Base-by-base conservation (phyloP, 202 grass and related monocot genomes). In the Brachypodium distachyon region DNA sequence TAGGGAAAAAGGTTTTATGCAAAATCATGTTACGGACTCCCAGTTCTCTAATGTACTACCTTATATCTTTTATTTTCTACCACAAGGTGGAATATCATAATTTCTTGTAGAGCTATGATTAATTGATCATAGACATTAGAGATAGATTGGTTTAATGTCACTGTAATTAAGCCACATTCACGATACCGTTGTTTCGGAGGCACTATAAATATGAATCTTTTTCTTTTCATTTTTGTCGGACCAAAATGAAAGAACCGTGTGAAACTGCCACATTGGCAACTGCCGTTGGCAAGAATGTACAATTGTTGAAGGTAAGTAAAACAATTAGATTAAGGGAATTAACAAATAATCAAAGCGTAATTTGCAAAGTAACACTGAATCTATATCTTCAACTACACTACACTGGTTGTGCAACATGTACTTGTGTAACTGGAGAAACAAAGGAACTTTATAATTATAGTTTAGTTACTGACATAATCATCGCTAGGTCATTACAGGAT, bases 91-190 rank as follows among this genome's bases (percentile, higher is more conserved):
- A 78, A 66, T 54, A 72, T 44, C 59, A 44, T 66, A 82, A 61
- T 51, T 79, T 86, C 73, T 70, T 86, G 74, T 82, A 82, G 78
- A 70, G 73, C 21, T 73, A 74, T 16, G 27, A 34, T 82, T 69
- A 69, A 47, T 31, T 69, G 41, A 47, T 29, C 62, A 78, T 78
- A 77, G 31, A 55, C 61, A 55, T 73, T 26, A 82, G 67, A 51
- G 28, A 74, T 17, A 9, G 31, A 66, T 49, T 55, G 21, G 27
- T 74, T 31, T 14, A 39, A 47, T 78, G 43, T 51, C 60, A 48
- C 29, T 78, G 28, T 50, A 82, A 67, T 77, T 31, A 65, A 67
- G 34, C 29, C 46, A 61, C 19, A 67, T 17, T 31, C 38, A 37
- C 1, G 4, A 33, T 25, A 61, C 46, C 42, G 41, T 19, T 61